Base-by-base conservation (phyloP, 2,329 filamentous ascomycete species). In the Zymoseptoria tritici region DNA sequence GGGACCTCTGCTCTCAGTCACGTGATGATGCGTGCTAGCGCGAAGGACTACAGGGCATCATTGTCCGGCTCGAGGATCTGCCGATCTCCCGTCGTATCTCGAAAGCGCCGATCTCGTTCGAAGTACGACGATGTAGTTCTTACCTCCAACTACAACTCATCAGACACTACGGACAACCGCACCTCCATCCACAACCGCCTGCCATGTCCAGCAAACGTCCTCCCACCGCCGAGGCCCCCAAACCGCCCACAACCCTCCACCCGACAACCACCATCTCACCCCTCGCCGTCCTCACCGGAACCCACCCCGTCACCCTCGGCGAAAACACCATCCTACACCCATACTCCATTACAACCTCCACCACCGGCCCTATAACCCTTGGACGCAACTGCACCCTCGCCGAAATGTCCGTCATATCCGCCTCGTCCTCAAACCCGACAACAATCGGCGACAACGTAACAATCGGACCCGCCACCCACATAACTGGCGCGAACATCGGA, bases 271-370 rank as follows among this genome's bases (percentile, higher is more conserved):
- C 80, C 55, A 74, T 82, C 56, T 77, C 78, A 4, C 76, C 79
- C 50, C 78, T 79, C 66, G 78, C 76, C 2, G 71, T 76, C 42
- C 68, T 80, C 19, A 84, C 75, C n/a, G 94, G 94, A 64, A 85
- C 83, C 2, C 83, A 95, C 72, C 86, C 85, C 1, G 90, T 99
- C 64, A 87, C 85, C 52, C 85, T 97, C 63, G 87, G 87, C 59
- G 81, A 89, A 22, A 86, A 91, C 70, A 87, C 85, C 3, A 83
- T 97, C 6, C 77, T 99, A n/a, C 93, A 97, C 70, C 92, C 94
- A 1, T 89, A 92, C 54, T 84, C 87, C 16, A 85, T 70, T 55
- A 71, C 80, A 29, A 73, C 71, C 46, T 77, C 77, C 49, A 70
- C 73, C 1, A 57, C 72, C 19, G 76, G 75, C n/a, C 72, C 73